Base-by-base conservation (phyloP, 2,329 filamentous ascomycete genomes). In the Phaeoacremonium minimum region DNA sequence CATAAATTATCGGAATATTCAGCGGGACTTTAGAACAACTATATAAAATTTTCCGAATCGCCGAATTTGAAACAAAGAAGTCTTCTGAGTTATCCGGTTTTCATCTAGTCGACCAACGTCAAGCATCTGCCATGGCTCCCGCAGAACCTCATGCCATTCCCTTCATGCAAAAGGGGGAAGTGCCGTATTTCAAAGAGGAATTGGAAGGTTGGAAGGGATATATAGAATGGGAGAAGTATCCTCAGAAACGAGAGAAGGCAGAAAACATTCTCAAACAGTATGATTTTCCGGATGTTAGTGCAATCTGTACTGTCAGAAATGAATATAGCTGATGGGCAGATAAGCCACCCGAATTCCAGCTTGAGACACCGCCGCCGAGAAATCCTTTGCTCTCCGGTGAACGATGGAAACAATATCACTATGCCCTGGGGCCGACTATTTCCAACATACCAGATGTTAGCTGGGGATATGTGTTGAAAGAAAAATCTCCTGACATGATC, bases 211-310 rank as follows among this genome's bases (percentile, higher is more conserved):
- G 58, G 55, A 56, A 42, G 15, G 63, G 75, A 7, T 85, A 83
- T 42, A 66, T 87, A 6, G 81, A 85, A 48, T 85, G 80, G 81
- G 81, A 85, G 50, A 69, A 76, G 11, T 82, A 84, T 36, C 81
- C 82, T 0, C 77, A 83, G 32, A 85, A 84, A 56, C 83, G 82
- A 48, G 67, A 65, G 17, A 61, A 70, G 31, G 81, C 77, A 0
- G 67, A 72, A 32, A 66, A 75, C 37, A 71, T 83, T 32, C 50
- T 83, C 12, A 58, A 60, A 16, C 60, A 60, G 34, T 71, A 77
- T 33, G 57, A 71, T 40, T 71, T 81, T 53, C 66, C 68, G 26
- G 41, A 45, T 18, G 46, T 53, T 7, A 44, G 44, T 17, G 26
- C 14, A 46, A 6, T 3, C 15, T 18, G 4, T 6, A n/a, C 12